Evolutionary conservation across 1,139 yeast species (phyloP).

Genomic region (Citeromyces siamensis): DNA sequence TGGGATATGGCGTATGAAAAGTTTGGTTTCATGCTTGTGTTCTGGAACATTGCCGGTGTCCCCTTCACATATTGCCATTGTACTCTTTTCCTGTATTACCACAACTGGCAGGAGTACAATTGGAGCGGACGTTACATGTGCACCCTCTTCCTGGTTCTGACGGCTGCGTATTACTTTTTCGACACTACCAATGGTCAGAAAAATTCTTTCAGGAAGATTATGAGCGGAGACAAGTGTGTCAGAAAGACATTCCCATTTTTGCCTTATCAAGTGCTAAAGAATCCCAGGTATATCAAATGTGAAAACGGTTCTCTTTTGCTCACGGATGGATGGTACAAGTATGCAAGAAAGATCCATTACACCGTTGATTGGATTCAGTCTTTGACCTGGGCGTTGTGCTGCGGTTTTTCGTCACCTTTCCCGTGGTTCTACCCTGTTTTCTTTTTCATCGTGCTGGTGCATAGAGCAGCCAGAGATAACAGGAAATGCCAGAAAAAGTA

Average conservation of each 20-base stretch:
- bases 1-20: conserved; percentile 99
- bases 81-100: conserved; percentile 70
- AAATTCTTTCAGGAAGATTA: conserved; percentile 79
- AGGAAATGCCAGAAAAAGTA: conserved; percentile 77
- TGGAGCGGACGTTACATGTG: conserved; percentile 54
- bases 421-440: conserved; percentile 96
- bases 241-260: conserved; percentile 91
- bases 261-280: conserved; percentile 67
- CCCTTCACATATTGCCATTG: conserved; percentile 97
- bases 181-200: conserved; percentile 95
- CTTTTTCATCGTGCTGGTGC: conserved; percentile 76
- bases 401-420: conserved; percentile 80
- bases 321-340: conserved; percentile 89
- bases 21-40: conserved; percentile 94
- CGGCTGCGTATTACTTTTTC: conserved; percentile 78
- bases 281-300: conserved; percentile 80
- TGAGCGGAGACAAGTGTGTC: conserved; percentile 64
- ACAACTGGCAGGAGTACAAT: conserved; percentile 69
- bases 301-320: conserved; percentile 73
- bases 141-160: conserved; percentile 39
- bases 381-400: conserved; percentile 81
- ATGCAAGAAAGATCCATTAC: conserved; percentile 90
- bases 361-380: conserved; percentile 90
- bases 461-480: conserved; percentile 81
- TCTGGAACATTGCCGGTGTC: conserved; percentile 99